These are phyloP conservation scores for Aurantiochytrium sp. DNA, from an alignment of 108 stramenopile species.

Conservation along the genomic window DNA sequence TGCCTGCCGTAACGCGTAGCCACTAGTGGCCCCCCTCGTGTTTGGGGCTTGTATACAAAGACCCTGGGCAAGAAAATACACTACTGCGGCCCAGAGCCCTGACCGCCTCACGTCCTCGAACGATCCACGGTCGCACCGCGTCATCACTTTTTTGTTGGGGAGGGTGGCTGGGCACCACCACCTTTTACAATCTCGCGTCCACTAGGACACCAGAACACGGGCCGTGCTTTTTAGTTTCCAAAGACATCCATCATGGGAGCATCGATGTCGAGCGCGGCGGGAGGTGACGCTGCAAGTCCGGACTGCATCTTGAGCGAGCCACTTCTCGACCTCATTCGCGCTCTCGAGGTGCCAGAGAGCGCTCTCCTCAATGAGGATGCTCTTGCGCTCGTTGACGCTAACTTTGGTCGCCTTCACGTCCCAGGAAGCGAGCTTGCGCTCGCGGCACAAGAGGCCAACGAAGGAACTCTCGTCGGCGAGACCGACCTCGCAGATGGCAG, in stretches of 20 bases:
- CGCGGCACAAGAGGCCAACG: not conserved
- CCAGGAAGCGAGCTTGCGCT: not conserved
- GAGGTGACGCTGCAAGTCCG: not conserved
- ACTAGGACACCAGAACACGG: no score
- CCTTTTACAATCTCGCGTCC: no score
- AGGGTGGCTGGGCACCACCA: no score
- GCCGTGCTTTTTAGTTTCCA: no score
- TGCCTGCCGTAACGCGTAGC: no score
- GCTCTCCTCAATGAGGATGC: not conserved
- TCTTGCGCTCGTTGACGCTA: not conserved
- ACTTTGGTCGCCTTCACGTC: not conserved
- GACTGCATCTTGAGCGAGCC: not conserved
- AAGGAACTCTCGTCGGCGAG: not conserved
- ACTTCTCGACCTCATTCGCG: not conserved
- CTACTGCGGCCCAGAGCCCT: no score
- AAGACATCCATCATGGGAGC: not conserved
- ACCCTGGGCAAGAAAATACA: no score
- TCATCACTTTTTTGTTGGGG: no score
- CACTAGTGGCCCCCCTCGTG: no score
- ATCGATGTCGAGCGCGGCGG: not conserved
- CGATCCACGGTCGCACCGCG: no score
- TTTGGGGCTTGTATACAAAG: no score
- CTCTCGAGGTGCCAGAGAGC: not conserved
- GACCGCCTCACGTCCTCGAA: no score
- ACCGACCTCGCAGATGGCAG: not conserved